Evolutionary conservation across 75 land plant species (phyloP), one percentile per base, ranked within the genome.

Genomic region (Pinus taeda): DNA sequence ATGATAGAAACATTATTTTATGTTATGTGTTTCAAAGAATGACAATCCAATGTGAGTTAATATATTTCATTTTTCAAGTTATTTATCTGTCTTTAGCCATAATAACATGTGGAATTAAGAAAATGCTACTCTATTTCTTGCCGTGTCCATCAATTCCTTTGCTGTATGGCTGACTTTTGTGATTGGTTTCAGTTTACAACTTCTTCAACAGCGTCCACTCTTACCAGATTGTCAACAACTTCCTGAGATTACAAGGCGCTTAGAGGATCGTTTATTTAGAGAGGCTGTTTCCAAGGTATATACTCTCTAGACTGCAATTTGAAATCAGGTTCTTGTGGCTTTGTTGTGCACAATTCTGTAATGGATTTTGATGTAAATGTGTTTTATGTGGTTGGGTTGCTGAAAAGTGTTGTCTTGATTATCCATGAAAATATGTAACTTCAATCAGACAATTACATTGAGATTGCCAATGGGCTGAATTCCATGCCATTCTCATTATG

Each of bases 141-240:
- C 13, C 22, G 20, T 69, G n/a, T 69, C 49, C n/a, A 37, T 21
- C 11, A 69, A 69, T 7, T 42, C 22, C 36, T 42, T 39, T 39
- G 12, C 20, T 12, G 21, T 69, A 9, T 69, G 17, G 69, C 33
- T 15, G 15, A 42, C 3, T 18, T 20, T 69, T 42, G 3, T 69
- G 15, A 9, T 69, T 42, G 8, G 20, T 29, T 57, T 15, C 85
- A 83, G 70, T 64, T 76, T 75, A 66, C 57, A 57, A 74, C 24
- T 42, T 55, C 74, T 24, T 71, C 70, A 49, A 14, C 53, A n/a
- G n/a, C 45, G 24, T 18, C 20, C 20, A 39, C 20, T 15, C 12
- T 1, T 20, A 17, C 22, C 21, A 39, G 55, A 37, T 20, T 69
- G 9, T 14, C 49, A 69, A n/a, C 39, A 69, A n/a, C 45, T 69